These are phyloP conservation scores for Amylocarpus encephaloides DNA, from an alignment of 2,329 filamentous ascomycete genomes.

Conservation along the genomic window DNA sequence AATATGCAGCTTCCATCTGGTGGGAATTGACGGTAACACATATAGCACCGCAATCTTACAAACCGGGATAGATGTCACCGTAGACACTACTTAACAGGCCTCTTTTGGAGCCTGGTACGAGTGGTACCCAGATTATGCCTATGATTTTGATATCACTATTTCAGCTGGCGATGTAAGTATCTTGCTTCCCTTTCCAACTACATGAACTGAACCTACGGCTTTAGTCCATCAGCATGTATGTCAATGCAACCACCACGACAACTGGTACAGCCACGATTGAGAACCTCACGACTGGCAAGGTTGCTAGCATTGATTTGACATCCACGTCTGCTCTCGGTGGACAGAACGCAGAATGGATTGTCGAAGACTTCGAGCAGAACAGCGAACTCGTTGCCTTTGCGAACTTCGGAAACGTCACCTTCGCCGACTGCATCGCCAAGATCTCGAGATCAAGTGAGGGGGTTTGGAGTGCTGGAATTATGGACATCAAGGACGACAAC, in stretches of 20 bases:
- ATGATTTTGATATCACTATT: conserved; percentile 33
- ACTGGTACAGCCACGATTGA: conserved; percentile 38
- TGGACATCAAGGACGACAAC: conserved; percentile 1
- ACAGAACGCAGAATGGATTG: conserved; percentile 45
- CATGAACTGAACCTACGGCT: conserved; percentile 13
- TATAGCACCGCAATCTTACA: conserved; percentile 47
- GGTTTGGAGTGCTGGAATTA: not conserved
- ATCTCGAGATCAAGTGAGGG: not conserved
- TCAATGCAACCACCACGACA: conserved; percentile 34
- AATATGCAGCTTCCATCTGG: conserved; percentile 42
- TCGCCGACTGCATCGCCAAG: conserved; percentile 28
- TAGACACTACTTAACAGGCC: conserved; percentile 28
- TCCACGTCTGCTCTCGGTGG: conserved; percentile 33
- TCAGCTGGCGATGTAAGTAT: conserved; percentile 36
- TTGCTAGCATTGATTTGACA: conserved; percentile 36
- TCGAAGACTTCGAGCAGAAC: conserved; percentile 40
- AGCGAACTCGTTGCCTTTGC: conserved; percentile 37
- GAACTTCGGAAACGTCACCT: conserved; percentile 40
- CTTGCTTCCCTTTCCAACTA: not conserved
- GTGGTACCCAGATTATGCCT: conserved; percentile 44
- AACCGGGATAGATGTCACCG: conserved; percentile 47
- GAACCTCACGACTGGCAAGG: conserved; percentile 40
- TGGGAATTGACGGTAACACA: conserved; percentile 54
- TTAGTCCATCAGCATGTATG: conserved; percentile 13
- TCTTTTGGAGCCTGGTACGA: conserved; percentile 51